Percentiles rank a stretch among this genome's conserved stretches.
Conservation (phyloP, 306 rosid genomes). For the Elaeagnus macrophylla region DNA sequence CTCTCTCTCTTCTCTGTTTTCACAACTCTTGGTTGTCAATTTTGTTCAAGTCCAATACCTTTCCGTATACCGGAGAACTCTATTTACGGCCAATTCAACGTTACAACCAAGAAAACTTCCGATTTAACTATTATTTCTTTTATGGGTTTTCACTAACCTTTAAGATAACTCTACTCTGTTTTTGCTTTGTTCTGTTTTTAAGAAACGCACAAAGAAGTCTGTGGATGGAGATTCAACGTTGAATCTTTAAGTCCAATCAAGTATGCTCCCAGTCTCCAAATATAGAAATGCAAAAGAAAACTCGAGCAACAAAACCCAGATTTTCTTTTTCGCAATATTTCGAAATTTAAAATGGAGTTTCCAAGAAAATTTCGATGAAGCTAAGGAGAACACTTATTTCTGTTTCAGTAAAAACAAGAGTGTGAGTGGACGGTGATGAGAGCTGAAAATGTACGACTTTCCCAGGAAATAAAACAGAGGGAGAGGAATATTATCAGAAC, state of each 20-base stretch:
- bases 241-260: constrained; percentile 37
- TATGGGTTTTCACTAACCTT: constrained; percentile 28
- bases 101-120: not conserved
- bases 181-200: constrained; percentile 25
- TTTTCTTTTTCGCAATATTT: too few relatives aligned
- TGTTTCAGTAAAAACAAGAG: too few relatives aligned
- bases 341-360: too few relatives aligned
- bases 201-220: constrained; percentile 18
- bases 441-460: too few relatives aligned
- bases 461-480: too few relatives aligned
- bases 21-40: constrained; percentile 37
- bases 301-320: not conserved
- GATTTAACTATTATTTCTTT: not conserved
- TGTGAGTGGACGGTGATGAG: too few relatives aligned
- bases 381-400: too few relatives aligned
- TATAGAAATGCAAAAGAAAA: constrained; percentile 1
- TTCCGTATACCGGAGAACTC: constrained; percentile 14
- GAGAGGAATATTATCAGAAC: too few relatives aligned
- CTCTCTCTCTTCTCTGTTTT: constrained; percentile 8
- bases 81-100: constrained; percentile 11
- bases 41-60: constrained; percentile 19
- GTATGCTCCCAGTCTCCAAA: not conserved
- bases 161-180: constrained; percentile 58
- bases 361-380: too few relatives aligned
- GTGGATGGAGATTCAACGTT: constrained; percentile 27